Evolutionary conservation across 2,329 filamentous ascomycete genomes (phyloP), one percentile per base, ranked within the genome.

Genomic region (Orbilia blumenaviensis): DNA sequence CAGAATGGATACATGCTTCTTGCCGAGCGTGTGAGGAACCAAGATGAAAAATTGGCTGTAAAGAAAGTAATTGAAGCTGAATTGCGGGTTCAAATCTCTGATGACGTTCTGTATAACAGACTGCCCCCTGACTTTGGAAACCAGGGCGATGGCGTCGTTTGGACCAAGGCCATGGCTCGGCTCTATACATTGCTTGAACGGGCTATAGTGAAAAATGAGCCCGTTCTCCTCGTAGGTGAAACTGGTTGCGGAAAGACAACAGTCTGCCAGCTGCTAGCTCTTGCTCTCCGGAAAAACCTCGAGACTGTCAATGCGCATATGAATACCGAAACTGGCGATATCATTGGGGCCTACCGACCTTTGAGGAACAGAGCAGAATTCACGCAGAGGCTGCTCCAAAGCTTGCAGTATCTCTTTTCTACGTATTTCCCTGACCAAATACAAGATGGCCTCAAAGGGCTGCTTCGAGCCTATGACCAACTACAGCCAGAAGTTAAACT

Each of bases 211-310:
- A 95, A 97, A 81, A 93, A 96, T 77, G 95, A 99, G 82, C 95
- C 95, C 0, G 92, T 99, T 2, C 86, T 99, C 18, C 86, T 99
- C 3, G 93, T 99, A 10, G 95, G 95, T 77, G 96, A 99, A 82
- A 99, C 95, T 16, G 95, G 95, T 4, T 98, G 94, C 81, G 95
- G 96, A 76, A 99, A 99, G 84, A 99, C 95, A 0, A 97, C 94
- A 1, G 92, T 99, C 5, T 96, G 93, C 79, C 95, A 99, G 82
- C 87, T 97, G 81, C 87, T 98, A 63, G 93, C 95, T 2, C 91
- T 96, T 80, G 91, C 92, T 2, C 87, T 92, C 77, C 85, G 86
- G 14, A 93, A 91, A 80, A 86, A 92, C 78, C 85, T 99, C 41
- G 90, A 94, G 79, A 95, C 94, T 79, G 91, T 99, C 81, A 99